Conservation (phyloP, 2,329 filamentous ascomycete species). For the Sordariomycetes sp. region DNA sequence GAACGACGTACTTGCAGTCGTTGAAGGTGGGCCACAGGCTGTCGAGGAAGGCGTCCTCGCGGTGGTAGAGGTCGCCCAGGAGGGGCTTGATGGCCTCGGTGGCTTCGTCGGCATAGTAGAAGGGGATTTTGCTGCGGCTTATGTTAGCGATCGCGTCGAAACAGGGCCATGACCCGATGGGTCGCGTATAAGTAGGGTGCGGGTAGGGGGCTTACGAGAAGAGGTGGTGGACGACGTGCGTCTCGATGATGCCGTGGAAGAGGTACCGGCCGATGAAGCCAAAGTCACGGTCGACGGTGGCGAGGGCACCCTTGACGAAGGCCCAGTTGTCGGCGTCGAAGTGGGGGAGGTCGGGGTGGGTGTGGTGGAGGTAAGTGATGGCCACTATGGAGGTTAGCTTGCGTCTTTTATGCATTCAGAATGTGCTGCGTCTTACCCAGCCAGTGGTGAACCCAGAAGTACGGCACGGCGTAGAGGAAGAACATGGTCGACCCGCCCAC, state of each 20-base stretch:
- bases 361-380: conserved; percentile 69
- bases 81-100: conserved; percentile 62
- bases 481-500: conserved; percentile 47
- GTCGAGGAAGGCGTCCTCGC: conserved; percentile 31
- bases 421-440: conserved; percentile 25
- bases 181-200: too few species aligned
- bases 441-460: conserved; percentile 63
- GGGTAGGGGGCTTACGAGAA: conserved; percentile 27
- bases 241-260: conserved; percentile 56
- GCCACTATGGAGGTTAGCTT: conserved; percentile 36
- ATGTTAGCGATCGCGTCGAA: background rate
- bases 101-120: conserved; percentile 93
- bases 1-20: conserved; percentile 34
- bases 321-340: conserved; percentile 50
- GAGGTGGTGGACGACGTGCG: conserved; percentile 53
- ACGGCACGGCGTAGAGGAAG: conserved; percentile 52
- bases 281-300: conserved; percentile 54
- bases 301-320: conserved; percentile 49
- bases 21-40: conserved; percentile 34
- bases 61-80: conserved; percentile 43
- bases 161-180: background rate
- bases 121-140: conserved; percentile 71
- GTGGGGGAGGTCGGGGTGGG: conserved; percentile 36
- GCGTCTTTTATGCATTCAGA: background rate
- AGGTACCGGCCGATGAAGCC: conserved; percentile 54